These are phyloP conservation scores for Aristolochia californica DNA, from an alignment of 164 flowering plant species.

Conservation along the genomic window DNA sequence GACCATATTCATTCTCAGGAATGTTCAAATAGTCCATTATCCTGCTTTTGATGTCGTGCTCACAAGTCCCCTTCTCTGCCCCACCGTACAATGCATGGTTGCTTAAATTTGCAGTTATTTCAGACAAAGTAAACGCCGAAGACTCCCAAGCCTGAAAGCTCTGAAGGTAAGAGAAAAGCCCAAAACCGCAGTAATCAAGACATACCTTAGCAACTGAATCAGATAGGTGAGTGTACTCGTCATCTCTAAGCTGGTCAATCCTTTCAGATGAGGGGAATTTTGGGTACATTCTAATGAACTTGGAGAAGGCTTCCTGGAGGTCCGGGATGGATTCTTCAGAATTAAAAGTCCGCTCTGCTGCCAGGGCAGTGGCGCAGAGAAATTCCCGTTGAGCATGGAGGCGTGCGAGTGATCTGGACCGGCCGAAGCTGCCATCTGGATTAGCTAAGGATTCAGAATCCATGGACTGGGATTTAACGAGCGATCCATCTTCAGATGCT, in stretches of 20 bases:
- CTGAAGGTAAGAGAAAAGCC: slow-evolving; percentile 68
- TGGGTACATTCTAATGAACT: slow-evolving; percentile 68
- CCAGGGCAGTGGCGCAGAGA: slow-evolving; percentile 49
- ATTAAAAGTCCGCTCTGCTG: slow-evolving; percentile 42
- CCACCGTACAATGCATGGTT: slow-evolving; percentile 57
- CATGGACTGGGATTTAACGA: slow-evolving; percentile 48
- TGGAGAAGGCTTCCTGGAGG: slow-evolving; percentile 33
- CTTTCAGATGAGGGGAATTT: slow-evolving; percentile 50
- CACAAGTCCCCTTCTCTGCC: slow-evolving; percentile 49
- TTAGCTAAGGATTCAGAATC: slow-evolving; percentile 34
- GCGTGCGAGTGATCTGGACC: slow-evolving; percentile 53
- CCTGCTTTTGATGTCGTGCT: slow-evolving; percentile 46
- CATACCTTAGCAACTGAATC: slow-evolving; percentile 43
- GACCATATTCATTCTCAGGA: slow-evolving; percentile 64
- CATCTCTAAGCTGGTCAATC: slow-evolving; percentile 53
- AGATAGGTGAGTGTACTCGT: slow-evolving; percentile 46
- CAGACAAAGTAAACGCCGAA: slow-evolving; percentile 48
- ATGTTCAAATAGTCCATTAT: slow-evolving; percentile 72
- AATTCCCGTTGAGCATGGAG: slow-evolving; percentile 58
- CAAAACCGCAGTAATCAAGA: slow-evolving; percentile 78
- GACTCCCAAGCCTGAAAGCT: slow-evolving; percentile 45
- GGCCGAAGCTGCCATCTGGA: slow-evolving; percentile 33
- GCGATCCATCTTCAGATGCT: slow-evolving; percentile 88
- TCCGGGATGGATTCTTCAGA: slow-evolving; percentile 37
- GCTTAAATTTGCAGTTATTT: slow-evolving; percentile 56